Conservation (phyloP, 2,329 filamentous ascomycete species). For the Elsinoe arachidis region DNA sequence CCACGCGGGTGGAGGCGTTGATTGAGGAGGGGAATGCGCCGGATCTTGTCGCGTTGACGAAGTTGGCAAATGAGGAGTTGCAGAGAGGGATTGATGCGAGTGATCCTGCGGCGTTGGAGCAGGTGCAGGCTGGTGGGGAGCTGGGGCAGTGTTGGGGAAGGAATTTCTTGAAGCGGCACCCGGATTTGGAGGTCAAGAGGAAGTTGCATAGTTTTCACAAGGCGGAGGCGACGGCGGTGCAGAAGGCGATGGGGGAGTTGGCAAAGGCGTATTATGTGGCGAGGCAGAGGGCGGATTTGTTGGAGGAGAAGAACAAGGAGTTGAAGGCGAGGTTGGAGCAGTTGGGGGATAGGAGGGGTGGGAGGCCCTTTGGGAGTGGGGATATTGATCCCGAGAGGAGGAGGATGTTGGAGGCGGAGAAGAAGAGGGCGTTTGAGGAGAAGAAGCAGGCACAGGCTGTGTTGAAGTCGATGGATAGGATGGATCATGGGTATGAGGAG, state of each 20-base stretch:
- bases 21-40: constrained; percentile 4
- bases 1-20: background rate
- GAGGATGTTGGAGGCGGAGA: constrained; percentile 15
- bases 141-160: constrained; percentile 3
- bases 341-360: constrained; percentile 54
- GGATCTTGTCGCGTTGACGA: background rate
- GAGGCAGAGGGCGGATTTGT: constrained; percentile 3
- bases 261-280: constrained; percentile 8
- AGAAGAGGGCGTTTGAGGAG: constrained; percentile 20
- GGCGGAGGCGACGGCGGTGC: constrained; percentile 7
- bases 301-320: constrained; percentile 38
- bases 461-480: constrained; percentile 22
- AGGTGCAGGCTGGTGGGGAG: background rate
- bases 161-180: constrained; percentile 9
- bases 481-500: constrained; percentile 24
- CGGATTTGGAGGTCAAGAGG: constrained; percentile 4
- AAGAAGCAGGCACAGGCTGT: constrained; percentile 24
- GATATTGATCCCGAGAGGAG: constrained; percentile 13
- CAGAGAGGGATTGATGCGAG: constrained; percentile 5
- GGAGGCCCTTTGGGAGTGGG: constrained; percentile 4
- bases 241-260: constrained; percentile 11
- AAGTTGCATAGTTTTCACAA: constrained; percentile 10
- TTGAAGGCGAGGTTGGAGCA: constrained; percentile 65
- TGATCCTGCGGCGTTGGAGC: background rate
- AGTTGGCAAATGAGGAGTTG: constrained; percentile 4